Conservation (phyloP, 768 basidiomycete species). For the Sporobolomyces pararoseus region DNA sequence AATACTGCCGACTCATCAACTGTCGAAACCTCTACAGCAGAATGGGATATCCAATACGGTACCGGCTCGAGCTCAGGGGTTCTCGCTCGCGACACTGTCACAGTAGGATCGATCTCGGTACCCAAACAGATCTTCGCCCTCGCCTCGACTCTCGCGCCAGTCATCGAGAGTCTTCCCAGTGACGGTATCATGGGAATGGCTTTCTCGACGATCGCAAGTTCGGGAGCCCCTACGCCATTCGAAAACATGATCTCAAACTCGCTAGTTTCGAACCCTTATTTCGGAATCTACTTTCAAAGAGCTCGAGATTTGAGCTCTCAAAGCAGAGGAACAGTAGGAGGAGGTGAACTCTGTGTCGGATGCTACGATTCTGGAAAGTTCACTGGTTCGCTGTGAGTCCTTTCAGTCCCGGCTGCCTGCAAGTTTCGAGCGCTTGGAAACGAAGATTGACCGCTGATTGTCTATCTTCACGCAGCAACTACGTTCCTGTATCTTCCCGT, state of each 20-base stretch:
- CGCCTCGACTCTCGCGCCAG: constrained; percentile 20
- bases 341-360: constrained; percentile 40
- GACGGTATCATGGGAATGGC: constrained; percentile 44
- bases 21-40: constrained; percentile 20
- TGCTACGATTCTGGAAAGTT: constrained; percentile 41
- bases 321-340: constrained; percentile 32
- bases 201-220: constrained; percentile 44
- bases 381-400: constrained; percentile 29
- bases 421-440: background rate
- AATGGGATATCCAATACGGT: constrained; percentile 41
- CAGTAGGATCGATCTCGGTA: constrained; percentile 16
- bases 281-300: constrained; percentile 39
- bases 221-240: constrained; percentile 42
- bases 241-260: constrained; percentile 41
- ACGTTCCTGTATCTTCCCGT: constrained; percentile 29
- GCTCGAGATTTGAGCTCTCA: constrained; percentile 34
- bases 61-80: constrained; percentile 26
- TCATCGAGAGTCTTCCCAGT: constrained; percentile 23
- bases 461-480: constrained; percentile 5
- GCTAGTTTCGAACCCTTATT: constrained; percentile 35
- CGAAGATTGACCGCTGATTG: too few relatives aligned
- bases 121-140: constrained; percentile 36
- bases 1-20: background rate
- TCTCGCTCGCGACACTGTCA: constrained; percentile 36
- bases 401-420: too few relatives aligned